phyloP scores from a whole-genome alignment of 768 basidiomycete species.

The Tylopilus rubrobrunneus region DNA sequence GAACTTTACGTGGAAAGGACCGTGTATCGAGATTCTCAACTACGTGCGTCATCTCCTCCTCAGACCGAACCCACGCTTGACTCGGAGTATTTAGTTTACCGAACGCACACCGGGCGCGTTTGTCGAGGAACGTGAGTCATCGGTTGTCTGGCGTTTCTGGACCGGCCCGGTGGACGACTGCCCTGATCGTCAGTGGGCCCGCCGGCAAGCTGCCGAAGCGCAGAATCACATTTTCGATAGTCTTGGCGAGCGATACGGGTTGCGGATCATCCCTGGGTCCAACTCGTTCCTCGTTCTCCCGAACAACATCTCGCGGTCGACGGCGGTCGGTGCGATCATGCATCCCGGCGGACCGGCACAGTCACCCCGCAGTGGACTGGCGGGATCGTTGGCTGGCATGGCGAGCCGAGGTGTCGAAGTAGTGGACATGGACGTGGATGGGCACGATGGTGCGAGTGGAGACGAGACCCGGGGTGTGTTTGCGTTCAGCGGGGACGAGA shows the following conservation, averaged over 20 bases:
- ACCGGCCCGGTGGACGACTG: conserved; percentile 45
- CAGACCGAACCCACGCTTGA: not conserved
- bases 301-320: conserved; percentile 79
- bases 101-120: conserved; percentile 86
- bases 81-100: conserved; percentile 55
- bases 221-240: conserved; percentile 92
- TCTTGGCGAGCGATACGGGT: conserved; percentile 76
- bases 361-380: conserved; percentile 29
- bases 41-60: conserved; percentile 57
- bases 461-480: conserved; percentile 57
- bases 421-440: not conserved
- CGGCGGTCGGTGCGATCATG: conserved; percentile 75
- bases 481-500: conserved; percentile 73
- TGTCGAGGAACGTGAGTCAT: conserved; percentile 79
- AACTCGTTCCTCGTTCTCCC: conserved; percentile 82
- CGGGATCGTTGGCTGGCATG: conserved; percentile 34
- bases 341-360: conserved; percentile 55
- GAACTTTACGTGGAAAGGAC: conserved; percentile 76
- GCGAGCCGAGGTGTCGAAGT: conserved; percentile 11
- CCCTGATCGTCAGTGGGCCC: conserved; percentile 74
- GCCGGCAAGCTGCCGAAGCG: conserved; percentile 83
- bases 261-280: conserved; percentile 78
- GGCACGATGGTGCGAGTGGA: conserved; percentile 16
- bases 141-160: conserved; percentile 85
- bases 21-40: conserved; percentile 78